Evolutionary conservation across 345 rosid species (phyloP), one percentile per base, ranked within the genome.

Genomic region (Anastatica hierochuntica): DNA sequence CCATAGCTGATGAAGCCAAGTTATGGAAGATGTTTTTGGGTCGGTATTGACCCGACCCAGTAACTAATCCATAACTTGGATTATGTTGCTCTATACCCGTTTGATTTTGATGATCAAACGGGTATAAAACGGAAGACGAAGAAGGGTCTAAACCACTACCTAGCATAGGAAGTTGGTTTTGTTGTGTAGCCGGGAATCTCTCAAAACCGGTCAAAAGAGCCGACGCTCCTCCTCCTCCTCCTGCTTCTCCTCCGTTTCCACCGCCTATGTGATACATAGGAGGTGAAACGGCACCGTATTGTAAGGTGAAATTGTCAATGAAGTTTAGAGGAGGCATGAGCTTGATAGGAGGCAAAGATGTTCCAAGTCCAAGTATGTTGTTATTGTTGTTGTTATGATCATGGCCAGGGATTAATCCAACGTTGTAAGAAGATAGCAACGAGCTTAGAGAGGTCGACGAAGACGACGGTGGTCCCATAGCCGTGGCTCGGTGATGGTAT

Each of bases 281-380:
- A 43, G 65, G 55, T 52, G 71, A 52, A 30, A 44, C 70, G 50
- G 66, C 44, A 23, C 71, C 71, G 56, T 67, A 67, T 48, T 67
- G 66, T 45, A 67, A 59, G 50, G n/a, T n/a, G n/a, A n/a, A n/a
- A n/a, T 60, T 67, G 44, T 67, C 71, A n/a, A 52, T 67, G 59
- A 65, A 58, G 26, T 67, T 66, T 46, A 60, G 19, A 14, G 66
- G 71, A 60, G 64, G 47, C 70, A 58, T 66, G 35, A 67, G 66
- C 53, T 67, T 67, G 15, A 59, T 61, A 67, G 71, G 66, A 45
- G 71, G 61, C 16, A 67, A 53, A 53, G 71, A 67, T 59, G 71
- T 59, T 31, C 66, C 66, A 41, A 67, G 71, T 17, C 61, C 71
- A 45, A 67, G 56, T 38, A 67, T 39, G 61, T 50, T 66, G 49